phyloP scores from a whole-genome alignment of 1,139 yeast genomes.

The Candida tetrigidarum region DNA sequence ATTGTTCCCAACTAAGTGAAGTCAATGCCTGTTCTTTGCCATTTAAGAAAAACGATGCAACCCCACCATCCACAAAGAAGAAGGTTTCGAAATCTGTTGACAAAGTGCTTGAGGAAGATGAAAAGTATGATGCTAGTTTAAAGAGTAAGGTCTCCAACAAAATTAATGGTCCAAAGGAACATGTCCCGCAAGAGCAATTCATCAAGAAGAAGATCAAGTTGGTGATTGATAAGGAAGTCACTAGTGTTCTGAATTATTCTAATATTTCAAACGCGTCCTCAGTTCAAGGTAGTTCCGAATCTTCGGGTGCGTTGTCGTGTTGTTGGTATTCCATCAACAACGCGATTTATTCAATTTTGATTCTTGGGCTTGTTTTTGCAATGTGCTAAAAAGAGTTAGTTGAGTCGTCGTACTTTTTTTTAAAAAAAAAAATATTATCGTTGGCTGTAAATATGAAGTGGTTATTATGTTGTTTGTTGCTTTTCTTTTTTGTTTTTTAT shows the following conservation, averaged over 20 bases:
- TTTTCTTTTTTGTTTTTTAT: not conserved
- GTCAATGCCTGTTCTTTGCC: slow-evolving; percentile 56
- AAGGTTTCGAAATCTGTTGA: slow-evolving; percentile 1
- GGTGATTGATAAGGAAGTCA: slow-evolving; percentile 10
- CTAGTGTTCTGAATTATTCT: not conserved
- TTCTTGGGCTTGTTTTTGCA: not conserved
- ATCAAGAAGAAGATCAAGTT: slow-evolving; percentile 16
- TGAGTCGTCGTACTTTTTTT: not conserved
- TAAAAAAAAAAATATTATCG: no score
- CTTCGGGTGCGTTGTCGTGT: slow-evolving; percentile 2
- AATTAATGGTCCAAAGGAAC: not conserved
- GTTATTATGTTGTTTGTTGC: not conserved
- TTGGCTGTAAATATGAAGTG: no score
- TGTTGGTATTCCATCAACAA: not conserved
- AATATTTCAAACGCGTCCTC: slow-evolving; percentile 1
- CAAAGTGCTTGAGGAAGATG: slow-evolving; percentile 7
- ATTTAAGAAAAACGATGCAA: slow-evolving; percentile 42
- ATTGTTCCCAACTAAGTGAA: slow-evolving; percentile 50
- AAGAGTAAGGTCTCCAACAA: slow-evolving; percentile 13
- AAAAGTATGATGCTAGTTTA: slow-evolving; percentile 13
- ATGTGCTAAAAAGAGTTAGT: slow-evolving; percentile 2
- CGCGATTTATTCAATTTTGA: not conserved
- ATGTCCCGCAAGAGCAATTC: slow-evolving; percentile 9
- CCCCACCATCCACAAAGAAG: slow-evolving; percentile 1
- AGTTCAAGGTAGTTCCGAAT: not conserved